Evolutionary conservation across 352 stramenopile species (phyloP).

Genomic region (Phytophthora quininea): DNA sequence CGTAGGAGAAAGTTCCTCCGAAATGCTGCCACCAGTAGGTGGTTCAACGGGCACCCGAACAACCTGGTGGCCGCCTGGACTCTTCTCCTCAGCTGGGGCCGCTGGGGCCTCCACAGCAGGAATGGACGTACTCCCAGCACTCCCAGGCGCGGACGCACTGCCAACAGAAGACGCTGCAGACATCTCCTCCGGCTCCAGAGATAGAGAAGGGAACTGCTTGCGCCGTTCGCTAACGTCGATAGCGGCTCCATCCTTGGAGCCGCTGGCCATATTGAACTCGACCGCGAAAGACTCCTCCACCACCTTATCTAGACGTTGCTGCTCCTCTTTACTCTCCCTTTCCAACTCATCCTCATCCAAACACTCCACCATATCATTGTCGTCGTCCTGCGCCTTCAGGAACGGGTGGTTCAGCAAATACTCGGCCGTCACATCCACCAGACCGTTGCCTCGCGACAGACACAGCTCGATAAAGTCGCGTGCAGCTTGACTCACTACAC

Average conservation of each 20-base stretch:
- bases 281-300: constrained; percentile 67
- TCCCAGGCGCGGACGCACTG: constrained; percentile 21
- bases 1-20: constrained; percentile 15
- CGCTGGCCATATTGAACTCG: constrained; percentile 81
- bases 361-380: constrained; percentile 79
- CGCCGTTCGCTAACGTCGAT: constrained; percentile 44
- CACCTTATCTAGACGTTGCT: constrained; percentile 58
- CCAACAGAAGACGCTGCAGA: constrained; percentile 35
- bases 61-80: constrained; percentile 46
- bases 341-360: constrained; percentile 75
- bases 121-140: constrained; percentile 18
- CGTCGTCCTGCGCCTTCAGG: constrained; percentile 78
- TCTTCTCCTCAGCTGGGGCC: constrained; percentile 55
- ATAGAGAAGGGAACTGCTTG: constrained; percentile 63
- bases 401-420: constrained; percentile 82
- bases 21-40: constrained; percentile 26
- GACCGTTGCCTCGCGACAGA: constrained; percentile 76
- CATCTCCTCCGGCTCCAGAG: constrained; percentile 57
- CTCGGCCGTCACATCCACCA: constrained; percentile 81
- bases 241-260: constrained; percentile 47
- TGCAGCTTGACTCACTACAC: constrained; percentile 75
- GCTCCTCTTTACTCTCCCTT: constrained; percentile 49
- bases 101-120: constrained; percentile 4
- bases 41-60: constrained; percentile 32
- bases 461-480: constrained; percentile 88